These are phyloP conservation scores for Lonicera japonica DNA, from an alignment of 129 eudicot species.

Conservation along the genomic window DNA sequence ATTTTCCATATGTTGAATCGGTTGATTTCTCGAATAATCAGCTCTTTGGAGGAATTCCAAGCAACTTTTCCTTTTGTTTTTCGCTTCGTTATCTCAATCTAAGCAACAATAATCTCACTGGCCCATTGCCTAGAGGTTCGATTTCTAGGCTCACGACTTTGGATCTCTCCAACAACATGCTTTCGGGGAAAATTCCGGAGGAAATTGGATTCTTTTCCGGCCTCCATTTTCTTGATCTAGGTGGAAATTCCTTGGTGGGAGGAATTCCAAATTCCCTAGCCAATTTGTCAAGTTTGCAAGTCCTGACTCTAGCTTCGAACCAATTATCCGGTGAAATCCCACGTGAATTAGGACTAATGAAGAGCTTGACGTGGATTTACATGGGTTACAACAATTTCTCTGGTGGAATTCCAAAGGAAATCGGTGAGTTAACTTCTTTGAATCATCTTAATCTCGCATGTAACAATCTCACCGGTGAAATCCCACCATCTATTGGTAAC, in stretches of 20 bases:
- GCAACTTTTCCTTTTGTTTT: slow-evolving; percentile 31
- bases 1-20: slow-evolving; percentile 32
- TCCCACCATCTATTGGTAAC: slow-evolving; percentile 77
- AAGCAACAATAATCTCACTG: slow-evolving; percentile 72
- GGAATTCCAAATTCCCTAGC: slow-evolving; percentile 52
- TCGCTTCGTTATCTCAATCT: slow-evolving; percentile 56
- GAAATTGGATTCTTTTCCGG: slow-evolving; percentile 46
- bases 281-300: slow-evolving; percentile 49
- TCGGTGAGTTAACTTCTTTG: slow-evolving; percentile 52
- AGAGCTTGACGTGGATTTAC: slow-evolving; percentile 62
- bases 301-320: slow-evolving; percentile 75
- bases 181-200: slow-evolving; percentile 49
- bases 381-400: slow-evolving; percentile 81
- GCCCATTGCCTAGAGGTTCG: slow-evolving; percentile 36
- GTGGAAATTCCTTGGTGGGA: slow-evolving; percentile 78
- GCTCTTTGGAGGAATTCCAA: slow-evolving; percentile 51
- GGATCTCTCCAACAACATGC: slow-evolving; percentile 77
- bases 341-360: slow-evolving; percentile 51
- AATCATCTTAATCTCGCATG: slow-evolving; percentile 77
- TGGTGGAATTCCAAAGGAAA: slow-evolving; percentile 52
- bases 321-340: slow-evolving; percentile 66
- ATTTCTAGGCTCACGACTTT: slow-evolving; percentile 37
- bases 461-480: slow-evolving; percentile 71
- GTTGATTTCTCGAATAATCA: slow-evolving; percentile 68
- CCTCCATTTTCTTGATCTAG: slow-evolving; percentile 61